Conservation (phyloP, 495 filamentous ascomycete species). For the Talaromyces borbonicus region DNA sequence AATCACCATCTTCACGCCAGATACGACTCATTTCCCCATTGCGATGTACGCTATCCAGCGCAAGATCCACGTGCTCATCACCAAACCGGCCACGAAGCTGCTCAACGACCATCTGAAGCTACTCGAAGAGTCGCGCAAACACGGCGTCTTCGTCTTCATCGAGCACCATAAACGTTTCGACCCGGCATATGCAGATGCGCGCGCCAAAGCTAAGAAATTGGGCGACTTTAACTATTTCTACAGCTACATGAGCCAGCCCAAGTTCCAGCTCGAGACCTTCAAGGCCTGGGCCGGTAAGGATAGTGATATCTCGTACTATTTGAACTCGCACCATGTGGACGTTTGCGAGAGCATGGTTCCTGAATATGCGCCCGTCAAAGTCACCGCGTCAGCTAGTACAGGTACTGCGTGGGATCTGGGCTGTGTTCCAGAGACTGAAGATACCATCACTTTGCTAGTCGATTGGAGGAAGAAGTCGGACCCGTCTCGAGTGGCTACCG, state of each 20-base stretch:
- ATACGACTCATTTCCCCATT: slow-evolving; percentile 91
- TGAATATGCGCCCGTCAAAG: slow-evolving; percentile 65
- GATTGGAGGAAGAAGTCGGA: slow-evolving; percentile 72
- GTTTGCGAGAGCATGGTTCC: slow-evolving; percentile 84
- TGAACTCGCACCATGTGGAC: slow-evolving; percentile 91
- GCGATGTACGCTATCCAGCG: slow-evolving; percentile 86
- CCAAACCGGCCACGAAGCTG: slow-evolving; percentile 85
- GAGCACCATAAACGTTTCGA: slow-evolving; percentile 97
- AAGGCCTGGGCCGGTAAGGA: slow-evolving; percentile 90
- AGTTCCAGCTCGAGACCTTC: slow-evolving; percentile 88
- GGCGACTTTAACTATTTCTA: slow-evolving; percentile 98
- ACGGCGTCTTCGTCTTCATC: slow-evolving; percentile 82
- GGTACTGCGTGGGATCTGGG: slow-evolving; percentile 66
- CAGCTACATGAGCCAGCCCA: slow-evolving; percentile 93
- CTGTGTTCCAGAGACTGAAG: slow-evolving; percentile 72
- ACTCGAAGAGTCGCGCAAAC: slow-evolving; percentile 57
- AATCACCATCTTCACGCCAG: slow-evolving; percentile 95
- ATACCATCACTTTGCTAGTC: slow-evolving; percentile 84
- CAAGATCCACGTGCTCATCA: slow-evolving; percentile 82
- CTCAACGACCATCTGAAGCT: slow-evolving; percentile 70
- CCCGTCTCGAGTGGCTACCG: slow-evolving; percentile 60
- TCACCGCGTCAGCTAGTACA: slow-evolving; percentile 64
- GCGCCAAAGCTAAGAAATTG: slow-evolving; percentile 56
- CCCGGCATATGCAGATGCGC: slow-evolving; percentile 80
- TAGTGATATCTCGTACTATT: slow-evolving; percentile 87